Conservation (phyloP, 2,329 filamentous ascomycete species). For the Pyricularia grisea region DNA sequence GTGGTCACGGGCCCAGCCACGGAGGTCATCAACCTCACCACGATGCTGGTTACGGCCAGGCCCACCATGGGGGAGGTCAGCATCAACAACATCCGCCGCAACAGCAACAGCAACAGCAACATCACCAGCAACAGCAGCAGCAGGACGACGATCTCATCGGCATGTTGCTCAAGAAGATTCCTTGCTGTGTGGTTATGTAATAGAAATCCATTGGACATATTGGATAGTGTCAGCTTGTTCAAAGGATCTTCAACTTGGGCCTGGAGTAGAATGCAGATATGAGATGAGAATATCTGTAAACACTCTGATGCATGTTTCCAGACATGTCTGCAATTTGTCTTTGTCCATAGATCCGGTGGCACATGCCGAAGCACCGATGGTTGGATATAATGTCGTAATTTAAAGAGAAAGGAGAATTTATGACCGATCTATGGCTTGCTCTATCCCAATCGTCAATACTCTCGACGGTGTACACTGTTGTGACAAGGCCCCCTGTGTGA, state of each 20-base stretch:
- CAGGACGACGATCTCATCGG: slow-evolving; percentile 49
- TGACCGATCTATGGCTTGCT: slow-evolving; percentile 1
- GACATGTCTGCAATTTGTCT: neutral
- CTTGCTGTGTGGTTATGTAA: slow-evolving; percentile 73
- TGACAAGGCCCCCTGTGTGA: neutral
- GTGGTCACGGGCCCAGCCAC: slow-evolving; percentile 18
- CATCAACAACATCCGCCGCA: slow-evolving; percentile 24
- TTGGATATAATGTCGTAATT: neutral
- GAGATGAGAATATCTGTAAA: neutral
- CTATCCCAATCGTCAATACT: neutral
- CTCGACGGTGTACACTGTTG: neutral
- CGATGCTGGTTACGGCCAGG: slow-evolving; percentile 29
- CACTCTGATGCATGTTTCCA: neutral
- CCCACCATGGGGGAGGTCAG: slow-evolving; percentile 10
- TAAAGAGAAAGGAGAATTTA: neutral
- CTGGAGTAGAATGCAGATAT: neutral
- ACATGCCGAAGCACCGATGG: neutral
- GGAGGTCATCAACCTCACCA: slow-evolving; percentile 31
- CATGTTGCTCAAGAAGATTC: slow-evolving; percentile 54
- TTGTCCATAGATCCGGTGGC: neutral
- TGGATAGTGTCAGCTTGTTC: neutral
- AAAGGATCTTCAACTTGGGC: neutral
- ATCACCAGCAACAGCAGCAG: slow-evolving; percentile 34
- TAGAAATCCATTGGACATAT: neutral
- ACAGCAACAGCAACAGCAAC: slow-evolving; percentile 16